A percentile compares a stretch with the other conserved stretches of the same genome.
Evolutionary conservation across 2,329 filamentous ascomycete genomes (phyloP).

Genomic region (Gnomoniopsis sp.): DNA sequence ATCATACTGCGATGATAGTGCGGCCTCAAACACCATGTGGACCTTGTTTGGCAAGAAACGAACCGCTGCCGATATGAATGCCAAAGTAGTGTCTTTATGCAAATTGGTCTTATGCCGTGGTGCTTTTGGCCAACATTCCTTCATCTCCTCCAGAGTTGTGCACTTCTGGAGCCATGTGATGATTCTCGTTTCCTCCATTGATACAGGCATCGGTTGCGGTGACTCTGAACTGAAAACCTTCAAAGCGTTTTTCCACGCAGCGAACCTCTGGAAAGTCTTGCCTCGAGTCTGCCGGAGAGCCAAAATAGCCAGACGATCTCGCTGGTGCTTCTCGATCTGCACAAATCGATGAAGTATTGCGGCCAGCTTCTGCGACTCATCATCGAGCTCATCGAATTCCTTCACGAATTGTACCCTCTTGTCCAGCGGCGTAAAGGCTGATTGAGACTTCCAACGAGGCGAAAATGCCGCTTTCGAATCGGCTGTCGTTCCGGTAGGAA

Average conservation of each 20-base stretch:
- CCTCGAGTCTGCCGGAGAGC: not conserved
- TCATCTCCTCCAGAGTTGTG: constrained; percentile 27
- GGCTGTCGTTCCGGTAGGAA: too few relatives aligned
- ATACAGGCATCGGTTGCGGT: not conserved
- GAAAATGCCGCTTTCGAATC: not conserved
- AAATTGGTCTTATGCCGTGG: not conserved
- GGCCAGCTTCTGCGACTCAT: not conserved
- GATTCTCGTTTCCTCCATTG: not conserved
- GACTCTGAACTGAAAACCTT: not conserved
- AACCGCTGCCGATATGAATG: constrained; percentile 32
- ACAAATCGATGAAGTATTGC: not conserved
- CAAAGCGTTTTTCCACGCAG: not conserved
- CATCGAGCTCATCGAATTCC: not conserved
- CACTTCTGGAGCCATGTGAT: not conserved
- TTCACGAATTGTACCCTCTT: constrained; percentile 1
- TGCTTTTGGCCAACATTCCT: constrained; percentile 30
- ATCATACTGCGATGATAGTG: constrained; percentile 10
- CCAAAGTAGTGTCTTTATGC: constrained; percentile 24
- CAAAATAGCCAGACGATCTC: not conserved
- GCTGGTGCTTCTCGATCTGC: not conserved
- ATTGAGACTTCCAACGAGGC: not conserved
- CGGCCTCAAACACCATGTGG: constrained; percentile 21
- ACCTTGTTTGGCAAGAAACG: constrained; percentile 17
- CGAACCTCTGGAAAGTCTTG: not conserved
- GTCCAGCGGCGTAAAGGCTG: not conserved